These are phyloP conservation scores for Pyrenophora graminea DNA, from an alignment of 2,329 filamentous ascomycete species.

Conservation along the genomic window DNA sequence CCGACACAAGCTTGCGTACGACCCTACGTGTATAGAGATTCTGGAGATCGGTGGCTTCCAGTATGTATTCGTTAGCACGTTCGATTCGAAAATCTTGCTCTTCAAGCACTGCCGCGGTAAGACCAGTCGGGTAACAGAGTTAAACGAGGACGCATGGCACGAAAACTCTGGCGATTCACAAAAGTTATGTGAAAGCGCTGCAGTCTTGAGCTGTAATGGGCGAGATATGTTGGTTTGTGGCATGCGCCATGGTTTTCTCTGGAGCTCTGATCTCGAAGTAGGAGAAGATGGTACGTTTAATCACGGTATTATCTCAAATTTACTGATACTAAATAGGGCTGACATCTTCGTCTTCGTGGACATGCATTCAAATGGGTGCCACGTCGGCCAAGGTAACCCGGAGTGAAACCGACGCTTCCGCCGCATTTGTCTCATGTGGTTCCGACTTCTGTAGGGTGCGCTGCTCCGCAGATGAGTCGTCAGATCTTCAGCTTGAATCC, in stretches of 20 bases:
- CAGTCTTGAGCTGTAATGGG: conserved; percentile 19
- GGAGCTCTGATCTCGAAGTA: conserved; percentile 18
- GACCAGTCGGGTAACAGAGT: conserved; percentile 10
- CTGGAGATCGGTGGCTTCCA: conserved; percentile 22
- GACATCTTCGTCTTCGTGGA: conserved; percentile 11
- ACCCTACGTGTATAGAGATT: conserved; percentile 43
- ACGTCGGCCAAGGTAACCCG: conserved; percentile 32
- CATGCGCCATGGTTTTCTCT: conserved; percentile 41
- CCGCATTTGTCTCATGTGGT: conserved; percentile 47
- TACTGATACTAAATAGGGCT: conserved; percentile 8
- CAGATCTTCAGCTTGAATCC: conserved; percentile 34
- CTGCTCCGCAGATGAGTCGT: conserved; percentile 10
- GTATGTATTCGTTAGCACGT: conserved; percentile 37
- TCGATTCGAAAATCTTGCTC: conserved; percentile 28
- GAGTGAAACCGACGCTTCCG: conserved; percentile 28
- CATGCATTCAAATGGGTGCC: conserved; percentile 28
- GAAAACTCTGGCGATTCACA: conserved; percentile 6
- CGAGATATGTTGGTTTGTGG: conserved; percentile 39
- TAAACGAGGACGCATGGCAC: conserved; percentile 14
- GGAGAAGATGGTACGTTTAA: conserved; percentile 11
- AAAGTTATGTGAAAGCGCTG: conserved; percentile 39
- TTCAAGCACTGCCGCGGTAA: conserved; percentile 17
- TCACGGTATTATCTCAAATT: background rate
- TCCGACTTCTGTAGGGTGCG: conserved; percentile 44
- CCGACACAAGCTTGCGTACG: conserved; percentile 25